Conservation (phyloP, 2,329 filamentous ascomycete species). For the Gnomoniopsis sp. region DNA sequence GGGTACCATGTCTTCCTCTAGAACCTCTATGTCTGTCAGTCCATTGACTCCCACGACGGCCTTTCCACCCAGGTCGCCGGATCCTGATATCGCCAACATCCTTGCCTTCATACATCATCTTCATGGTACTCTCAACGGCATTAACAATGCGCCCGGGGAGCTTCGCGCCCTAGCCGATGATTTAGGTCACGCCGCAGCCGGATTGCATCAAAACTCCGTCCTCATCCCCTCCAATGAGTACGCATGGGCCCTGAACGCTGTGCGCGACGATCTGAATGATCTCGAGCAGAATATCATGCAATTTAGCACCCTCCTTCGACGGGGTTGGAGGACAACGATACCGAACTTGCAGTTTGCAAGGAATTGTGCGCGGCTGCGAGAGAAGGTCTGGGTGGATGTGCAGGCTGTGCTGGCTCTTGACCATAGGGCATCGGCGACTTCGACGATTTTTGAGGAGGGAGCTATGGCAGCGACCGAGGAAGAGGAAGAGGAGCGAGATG, state of each 20-base stretch:
- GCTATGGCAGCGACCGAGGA: background rate
- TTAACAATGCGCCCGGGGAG: background rate
- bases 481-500: background rate
- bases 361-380: background rate
- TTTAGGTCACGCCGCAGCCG: background rate
- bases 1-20: background rate
- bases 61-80: background rate
- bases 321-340: background rate
- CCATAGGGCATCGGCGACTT: background rate
- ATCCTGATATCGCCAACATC: background rate
- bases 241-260: background rate
- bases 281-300: background rate
- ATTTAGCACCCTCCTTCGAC: background rate
- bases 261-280: background rate
- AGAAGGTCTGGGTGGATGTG: background rate
- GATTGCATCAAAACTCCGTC: background rate
- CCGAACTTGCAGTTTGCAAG: background rate
- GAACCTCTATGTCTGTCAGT: background rate
- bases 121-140: background rate
- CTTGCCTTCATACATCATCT: background rate
- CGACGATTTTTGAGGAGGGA: background rate
- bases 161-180: background rate
- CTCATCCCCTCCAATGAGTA: background rate
- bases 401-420: background rate
- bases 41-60: background rate